These are phyloP conservation scores for Aspergillus jensenii DNA, from an alignment of 2,329 filamentous ascomycete genomes.

Conservation along the genomic window DNA sequence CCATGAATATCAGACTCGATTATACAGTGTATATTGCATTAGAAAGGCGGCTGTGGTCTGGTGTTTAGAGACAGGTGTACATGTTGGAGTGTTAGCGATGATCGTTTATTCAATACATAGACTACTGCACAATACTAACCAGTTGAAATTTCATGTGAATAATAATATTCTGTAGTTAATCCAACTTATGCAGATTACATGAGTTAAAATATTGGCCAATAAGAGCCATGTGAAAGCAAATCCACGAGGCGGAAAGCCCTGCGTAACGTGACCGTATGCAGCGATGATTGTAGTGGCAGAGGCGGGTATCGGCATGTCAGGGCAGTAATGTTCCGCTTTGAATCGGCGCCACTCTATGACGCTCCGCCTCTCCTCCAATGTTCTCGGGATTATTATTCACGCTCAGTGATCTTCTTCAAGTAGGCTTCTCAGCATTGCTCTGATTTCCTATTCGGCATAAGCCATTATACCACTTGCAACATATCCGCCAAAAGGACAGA, in stretches of 20 bases:
- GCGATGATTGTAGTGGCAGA: slow-evolving; percentile 10
- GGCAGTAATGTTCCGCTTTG: slow-evolving; percentile 18
- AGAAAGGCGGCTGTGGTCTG: not conserved
- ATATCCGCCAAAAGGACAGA: not conserved
- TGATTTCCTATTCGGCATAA: not conserved
- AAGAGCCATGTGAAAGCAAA: not conserved
- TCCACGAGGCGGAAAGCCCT: slow-evolving; percentile 20
- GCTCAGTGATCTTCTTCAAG: not conserved
- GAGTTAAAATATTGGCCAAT: not conserved
- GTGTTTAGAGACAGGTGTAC: not conserved
- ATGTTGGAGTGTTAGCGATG: not conserved
- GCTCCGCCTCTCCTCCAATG: slow-evolving; percentile 7
- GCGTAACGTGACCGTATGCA: slow-evolving; percentile 22
- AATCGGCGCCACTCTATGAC: slow-evolving; percentile 18
- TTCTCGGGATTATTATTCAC: slow-evolving; percentile 9
- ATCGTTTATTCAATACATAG: not conserved
- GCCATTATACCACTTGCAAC: not conserved
- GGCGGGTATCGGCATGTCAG: slow-evolving; percentile 37
- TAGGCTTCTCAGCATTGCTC: not conserved
- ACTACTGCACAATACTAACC: not conserved
- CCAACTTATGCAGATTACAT: not conserved
- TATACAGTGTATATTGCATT: slow-evolving; percentile 15
- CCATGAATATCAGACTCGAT: slow-evolving; percentile 16
- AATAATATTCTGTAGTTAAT: not conserved
- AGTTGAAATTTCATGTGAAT: not conserved